Percentiles rank a stretch among this genome's conserved stretches.
phyloP scores from a whole-genome alignment of 2,329 filamentous ascomycete species.

The Emericellopsis cladophorae region DNA sequence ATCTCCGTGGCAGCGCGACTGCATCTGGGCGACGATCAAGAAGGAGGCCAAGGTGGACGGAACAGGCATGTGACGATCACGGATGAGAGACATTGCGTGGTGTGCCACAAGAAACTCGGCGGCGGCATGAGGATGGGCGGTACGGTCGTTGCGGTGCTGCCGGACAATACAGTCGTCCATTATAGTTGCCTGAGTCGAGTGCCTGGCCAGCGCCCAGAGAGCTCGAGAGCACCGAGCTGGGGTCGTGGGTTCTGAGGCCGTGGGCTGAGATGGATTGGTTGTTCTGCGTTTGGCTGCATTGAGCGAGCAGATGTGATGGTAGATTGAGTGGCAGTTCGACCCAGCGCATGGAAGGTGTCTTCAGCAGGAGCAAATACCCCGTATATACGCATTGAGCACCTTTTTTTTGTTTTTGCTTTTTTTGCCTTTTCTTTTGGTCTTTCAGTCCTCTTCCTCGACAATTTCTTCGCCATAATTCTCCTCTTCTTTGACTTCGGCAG shows the following conservation, averaged over 20 bases:
- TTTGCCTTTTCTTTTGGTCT: neutral
- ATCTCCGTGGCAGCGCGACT: constrained; percentile 65
- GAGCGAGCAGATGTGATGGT: no score
- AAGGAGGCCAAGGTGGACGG: constrained; percentile 36
- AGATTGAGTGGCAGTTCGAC: neutral
- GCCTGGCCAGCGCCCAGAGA: constrained; percentile 20
- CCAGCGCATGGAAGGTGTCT: no score
- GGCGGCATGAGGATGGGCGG: constrained; percentile 75
- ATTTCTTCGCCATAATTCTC: constrained; percentile 81
- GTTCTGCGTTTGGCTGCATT: neutral
- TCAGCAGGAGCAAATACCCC: neutral
- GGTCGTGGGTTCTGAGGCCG: constrained; percentile 18
- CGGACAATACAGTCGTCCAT: constrained; percentile 71
- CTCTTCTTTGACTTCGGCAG: constrained; percentile 50
- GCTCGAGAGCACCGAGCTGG: constrained; percentile 19
- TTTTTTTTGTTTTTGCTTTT: no score
- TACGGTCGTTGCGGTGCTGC: constrained; percentile 81
- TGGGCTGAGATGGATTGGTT: neutral
- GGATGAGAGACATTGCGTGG: constrained; percentile 81
- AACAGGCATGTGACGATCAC: constrained; percentile 63
- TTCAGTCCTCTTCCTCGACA: constrained; percentile 45
- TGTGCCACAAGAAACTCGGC: constrained; percentile 87
- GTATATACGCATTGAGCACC: neutral
- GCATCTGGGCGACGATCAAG: constrained; percentile 56
- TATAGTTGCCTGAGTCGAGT: constrained; percentile 58